Evolutionary conservation across 306 rosid species (phyloP).

Genomic region (Heteromeles arbutifolia): DNA sequence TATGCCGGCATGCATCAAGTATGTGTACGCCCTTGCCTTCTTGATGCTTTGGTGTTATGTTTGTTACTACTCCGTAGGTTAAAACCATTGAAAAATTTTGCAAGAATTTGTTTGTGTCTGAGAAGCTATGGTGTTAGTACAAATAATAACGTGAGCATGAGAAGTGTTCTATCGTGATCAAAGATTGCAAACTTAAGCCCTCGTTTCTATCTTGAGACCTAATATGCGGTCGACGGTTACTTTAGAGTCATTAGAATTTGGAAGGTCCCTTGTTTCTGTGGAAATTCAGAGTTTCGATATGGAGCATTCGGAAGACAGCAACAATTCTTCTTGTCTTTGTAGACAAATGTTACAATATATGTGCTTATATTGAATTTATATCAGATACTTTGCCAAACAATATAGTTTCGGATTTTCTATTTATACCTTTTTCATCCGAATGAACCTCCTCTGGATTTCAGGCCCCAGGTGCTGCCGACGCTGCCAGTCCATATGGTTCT

Average conservation of each 20-base stretch:
- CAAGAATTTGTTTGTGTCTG: background rate
- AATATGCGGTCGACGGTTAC: background rate
- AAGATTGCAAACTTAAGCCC: background rate
- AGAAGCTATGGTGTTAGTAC: background rate
- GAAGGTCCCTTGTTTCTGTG: background rate
- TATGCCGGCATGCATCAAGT: slow-evolving; percentile 56
- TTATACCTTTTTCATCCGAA: background rate
- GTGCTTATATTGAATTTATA: background rate
- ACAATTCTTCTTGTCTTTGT: background rate
- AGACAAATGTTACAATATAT: background rate
- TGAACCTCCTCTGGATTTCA: slow-evolving; percentile 18
- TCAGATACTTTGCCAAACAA: background rate
- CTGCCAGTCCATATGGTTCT: slow-evolving; percentile 33
- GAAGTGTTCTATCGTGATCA: background rate
- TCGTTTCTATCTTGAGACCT: background rate
- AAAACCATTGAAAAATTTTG: background rate
- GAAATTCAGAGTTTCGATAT: background rate
- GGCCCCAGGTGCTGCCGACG: slow-evolving; percentile 41
- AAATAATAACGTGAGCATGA: background rate
- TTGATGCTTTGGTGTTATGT: background rate
- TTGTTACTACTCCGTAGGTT: background rate
- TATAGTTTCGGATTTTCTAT: background rate
- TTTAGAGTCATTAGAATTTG: background rate
- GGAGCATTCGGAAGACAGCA: background rate
- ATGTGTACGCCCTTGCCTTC: slow-evolving; percentile 3